These are phyloP conservation scores for Ophiostoma himal-ulmi DNA, from an alignment of 2,329 filamentous ascomycete genomes.

Conservation along the genomic window DNA sequence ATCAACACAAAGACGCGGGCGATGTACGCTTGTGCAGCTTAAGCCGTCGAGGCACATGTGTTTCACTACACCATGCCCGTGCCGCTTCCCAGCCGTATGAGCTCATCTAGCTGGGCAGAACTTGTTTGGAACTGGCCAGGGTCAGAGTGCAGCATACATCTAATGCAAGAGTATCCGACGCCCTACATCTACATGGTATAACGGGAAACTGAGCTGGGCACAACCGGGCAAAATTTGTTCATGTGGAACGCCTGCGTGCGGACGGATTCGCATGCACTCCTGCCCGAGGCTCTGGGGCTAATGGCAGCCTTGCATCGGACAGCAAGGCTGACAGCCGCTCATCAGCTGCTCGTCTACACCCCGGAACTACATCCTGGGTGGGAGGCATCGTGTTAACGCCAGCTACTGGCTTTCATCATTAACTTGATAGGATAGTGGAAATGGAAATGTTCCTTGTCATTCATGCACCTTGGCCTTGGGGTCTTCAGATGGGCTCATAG, in stretches of 20 bases:
- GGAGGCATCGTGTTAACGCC: neutral
- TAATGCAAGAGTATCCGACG: neutral
- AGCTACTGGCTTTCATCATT: neutral
- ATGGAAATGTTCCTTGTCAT: conserved; percentile 42
- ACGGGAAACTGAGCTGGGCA: neutral
- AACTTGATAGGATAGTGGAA: neutral
- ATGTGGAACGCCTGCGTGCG: neutral
- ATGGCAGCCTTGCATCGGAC: neutral
- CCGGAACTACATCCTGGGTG: neutral
- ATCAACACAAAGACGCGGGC: neutral
- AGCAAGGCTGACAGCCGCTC: neutral
- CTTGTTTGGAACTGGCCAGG: neutral
- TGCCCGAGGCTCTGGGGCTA: neutral
- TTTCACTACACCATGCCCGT: neutral
- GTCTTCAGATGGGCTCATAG: conserved; percentile 31
- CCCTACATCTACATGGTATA: neutral
- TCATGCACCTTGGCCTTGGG: conserved; percentile 50
- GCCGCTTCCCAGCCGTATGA: neutral
- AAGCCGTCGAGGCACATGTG: neutral
- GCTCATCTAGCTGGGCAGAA: neutral
- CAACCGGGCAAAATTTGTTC: neutral
- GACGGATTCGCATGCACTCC: neutral
- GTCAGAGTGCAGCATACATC: neutral
- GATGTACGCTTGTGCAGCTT: neutral
- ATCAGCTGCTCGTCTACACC: neutral